A percentile compares a stretch with the other conserved stretches of the same genome.
Evolutionary conservation across 2,329 filamentous ascomycete species (phyloP).

Genomic region (Neonectria neomacrospora): DNA sequence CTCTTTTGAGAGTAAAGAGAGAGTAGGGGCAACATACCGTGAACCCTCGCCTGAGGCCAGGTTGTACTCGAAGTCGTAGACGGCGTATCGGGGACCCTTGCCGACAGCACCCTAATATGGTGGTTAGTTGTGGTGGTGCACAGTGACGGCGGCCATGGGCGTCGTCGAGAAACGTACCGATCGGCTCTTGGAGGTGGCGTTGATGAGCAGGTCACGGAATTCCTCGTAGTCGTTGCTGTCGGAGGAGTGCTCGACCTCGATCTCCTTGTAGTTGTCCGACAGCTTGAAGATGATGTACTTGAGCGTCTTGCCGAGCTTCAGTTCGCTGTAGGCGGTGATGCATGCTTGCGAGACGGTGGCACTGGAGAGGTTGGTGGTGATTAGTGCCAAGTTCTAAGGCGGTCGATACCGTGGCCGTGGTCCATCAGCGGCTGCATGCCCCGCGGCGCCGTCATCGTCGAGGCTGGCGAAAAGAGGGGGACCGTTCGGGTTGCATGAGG

Average conservation of each 20-base stretch:
- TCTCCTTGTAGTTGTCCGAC: slow-evolving; percentile 83
- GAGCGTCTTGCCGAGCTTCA: slow-evolving; percentile 83
- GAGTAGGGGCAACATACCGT: slow-evolving; percentile 59
- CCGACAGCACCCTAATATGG: slow-evolving; percentile 62
- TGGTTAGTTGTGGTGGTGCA: slow-evolving; percentile 18
- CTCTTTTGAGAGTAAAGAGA: not conserved
- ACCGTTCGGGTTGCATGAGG: slow-evolving; percentile 21
- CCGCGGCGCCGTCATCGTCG: slow-evolving; percentile 39
- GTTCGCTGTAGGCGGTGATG: slow-evolving; percentile 78
- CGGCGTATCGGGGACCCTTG: slow-evolving; percentile 82
- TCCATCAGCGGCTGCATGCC: slow-evolving; percentile 29
- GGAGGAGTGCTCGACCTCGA: slow-evolving; percentile 81
- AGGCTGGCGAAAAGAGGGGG: slow-evolving; percentile 19
- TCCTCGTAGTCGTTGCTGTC: slow-evolving; percentile 73
- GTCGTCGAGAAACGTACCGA: slow-evolving; percentile 58
- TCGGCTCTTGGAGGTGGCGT: slow-evolving; percentile 78
- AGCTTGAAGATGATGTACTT: slow-evolving; percentile 93
- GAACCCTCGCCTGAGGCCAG: slow-evolving; percentile 77
- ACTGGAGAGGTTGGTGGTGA: slow-evolving; percentile 57
- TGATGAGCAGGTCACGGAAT: slow-evolving; percentile 82
- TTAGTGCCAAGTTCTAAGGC: slow-evolving; percentile 42
- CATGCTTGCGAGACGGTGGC: slow-evolving; percentile 78
- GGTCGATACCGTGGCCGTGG: not conserved
- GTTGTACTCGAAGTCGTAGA: slow-evolving; percentile 86
- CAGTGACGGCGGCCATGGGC: not conserved